A percentile compares a stretch with the other conserved stretches of the same genome.
phyloP scores from a whole-genome alignment of 768 basidiomycete genomes.

The Dentipellis sp. region DNA sequence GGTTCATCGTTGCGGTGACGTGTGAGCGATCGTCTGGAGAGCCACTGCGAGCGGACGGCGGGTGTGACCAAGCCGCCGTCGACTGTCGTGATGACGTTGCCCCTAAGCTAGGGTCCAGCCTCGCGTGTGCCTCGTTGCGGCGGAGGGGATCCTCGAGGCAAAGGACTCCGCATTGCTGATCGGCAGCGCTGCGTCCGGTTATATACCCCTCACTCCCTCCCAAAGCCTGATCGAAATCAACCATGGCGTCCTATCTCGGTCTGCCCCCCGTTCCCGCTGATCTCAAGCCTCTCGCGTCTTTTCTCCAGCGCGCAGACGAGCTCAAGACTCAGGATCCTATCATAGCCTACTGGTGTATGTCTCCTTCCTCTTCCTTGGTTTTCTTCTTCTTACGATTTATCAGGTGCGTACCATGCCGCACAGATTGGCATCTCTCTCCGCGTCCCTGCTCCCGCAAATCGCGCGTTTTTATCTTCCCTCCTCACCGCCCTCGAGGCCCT shows the following conservation, averaged over 20 bases:
- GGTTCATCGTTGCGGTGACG: neutral
- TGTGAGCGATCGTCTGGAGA: neutral
- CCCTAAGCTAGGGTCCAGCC: neutral
- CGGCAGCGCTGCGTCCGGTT: neutral
- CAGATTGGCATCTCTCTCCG: conserved; percentile 77
- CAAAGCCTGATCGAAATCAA: neutral
- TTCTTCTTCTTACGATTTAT: neutral
- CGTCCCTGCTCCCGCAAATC: conserved; percentile 52
- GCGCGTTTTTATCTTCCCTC: conserved; percentile 62
- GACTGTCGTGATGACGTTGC: neutral
- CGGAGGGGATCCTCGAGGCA: too few relatives aligned
- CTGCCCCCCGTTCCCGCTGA: conserved; percentile 50
- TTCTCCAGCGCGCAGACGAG: conserved; percentile 86
- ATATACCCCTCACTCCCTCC: neutral
- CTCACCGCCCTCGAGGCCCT: conserved; percentile 72
- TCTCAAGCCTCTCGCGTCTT: conserved; percentile 67
- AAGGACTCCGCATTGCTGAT: too few relatives aligned
- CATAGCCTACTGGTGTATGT: conserved; percentile 93
- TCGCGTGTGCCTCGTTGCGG: neutral
- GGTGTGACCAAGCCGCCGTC: too few relatives aligned
- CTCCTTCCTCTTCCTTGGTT: neutral
- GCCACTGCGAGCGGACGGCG: neutral
- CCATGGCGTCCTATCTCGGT: conserved; percentile 26
- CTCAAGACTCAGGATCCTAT: conserved; percentile 74
- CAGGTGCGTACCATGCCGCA: conserved; percentile 88